Evolutionary conservation across 2,329 filamentous ascomycete genomes (phyloP).

Genomic region (Capronia coronata): DNA sequence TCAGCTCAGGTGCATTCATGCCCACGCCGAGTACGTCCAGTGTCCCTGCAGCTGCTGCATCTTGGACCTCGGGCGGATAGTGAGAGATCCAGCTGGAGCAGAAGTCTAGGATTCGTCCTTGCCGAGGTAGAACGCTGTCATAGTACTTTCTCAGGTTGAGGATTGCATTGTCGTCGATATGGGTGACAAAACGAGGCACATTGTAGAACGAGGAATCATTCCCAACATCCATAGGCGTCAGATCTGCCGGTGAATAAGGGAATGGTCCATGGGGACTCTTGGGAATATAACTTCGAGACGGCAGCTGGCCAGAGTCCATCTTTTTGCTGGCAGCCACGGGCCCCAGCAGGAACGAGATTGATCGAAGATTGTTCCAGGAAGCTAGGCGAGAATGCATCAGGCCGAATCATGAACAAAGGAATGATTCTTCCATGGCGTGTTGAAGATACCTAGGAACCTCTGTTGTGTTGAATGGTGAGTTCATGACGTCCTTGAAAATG

Average conservation of each 20-base stretch:
- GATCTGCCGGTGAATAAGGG: slow-evolving; percentile 27
- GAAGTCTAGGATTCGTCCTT: slow-evolving; percentile 44
- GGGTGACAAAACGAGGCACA: slow-evolving; percentile 46
- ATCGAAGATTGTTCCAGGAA: slow-evolving; percentile 7
- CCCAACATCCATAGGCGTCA: slow-evolving; percentile 28
- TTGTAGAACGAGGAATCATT: slow-evolving; percentile 29
- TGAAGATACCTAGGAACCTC: too few species aligned
- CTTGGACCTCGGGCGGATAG: slow-evolving; percentile 35
- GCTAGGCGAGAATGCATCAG: neutral
- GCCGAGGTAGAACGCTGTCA: slow-evolving; percentile 36
- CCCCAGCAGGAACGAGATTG: slow-evolving; percentile 19
- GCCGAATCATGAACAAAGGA: neutral
- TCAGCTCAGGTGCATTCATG: slow-evolving; percentile 44
- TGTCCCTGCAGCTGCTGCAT: slow-evolving; percentile 23
- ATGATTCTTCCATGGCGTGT: neutral
- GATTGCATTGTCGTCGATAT: slow-evolving; percentile 49
- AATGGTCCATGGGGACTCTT: slow-evolving; percentile 21
- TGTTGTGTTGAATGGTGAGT: neutral
- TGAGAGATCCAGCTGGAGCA: slow-evolving; percentile 48
- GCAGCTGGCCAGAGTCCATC: slow-evolving; percentile 6
- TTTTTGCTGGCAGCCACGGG: slow-evolving; percentile 12
- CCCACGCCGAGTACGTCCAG: slow-evolving; percentile 44
- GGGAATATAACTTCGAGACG: slow-evolving; percentile 20
- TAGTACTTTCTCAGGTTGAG: slow-evolving; percentile 43
- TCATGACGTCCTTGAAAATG: neutral